These are phyloP conservation scores for Scedosporium boydii DNA, from an alignment of 2,329 filamentous ascomycete species.

Conservation along the genomic window DNA sequence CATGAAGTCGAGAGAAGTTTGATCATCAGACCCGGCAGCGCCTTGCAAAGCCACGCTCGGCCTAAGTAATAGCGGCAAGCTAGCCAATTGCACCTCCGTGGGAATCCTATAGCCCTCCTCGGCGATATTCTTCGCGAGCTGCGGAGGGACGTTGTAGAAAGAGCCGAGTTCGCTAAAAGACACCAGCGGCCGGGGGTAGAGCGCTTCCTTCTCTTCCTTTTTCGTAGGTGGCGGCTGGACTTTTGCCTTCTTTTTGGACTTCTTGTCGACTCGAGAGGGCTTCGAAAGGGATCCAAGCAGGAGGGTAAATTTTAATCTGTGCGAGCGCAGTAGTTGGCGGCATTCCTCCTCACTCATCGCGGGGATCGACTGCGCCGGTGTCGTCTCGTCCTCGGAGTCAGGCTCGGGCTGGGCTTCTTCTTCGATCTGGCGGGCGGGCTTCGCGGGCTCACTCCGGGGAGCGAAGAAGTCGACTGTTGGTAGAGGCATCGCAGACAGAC, in stretches of 20 bases:
- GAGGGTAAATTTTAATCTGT: constrained; percentile 77
- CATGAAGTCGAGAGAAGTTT: constrained; percentile 57
- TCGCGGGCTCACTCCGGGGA: constrained; percentile 25
- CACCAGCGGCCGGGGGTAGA: constrained; percentile 73
- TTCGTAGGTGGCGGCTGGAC: constrained; percentile 22
- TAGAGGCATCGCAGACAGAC: constrained; percentile 19
- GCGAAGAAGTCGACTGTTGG: constrained; percentile 53
- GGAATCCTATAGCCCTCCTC: constrained; percentile 80
- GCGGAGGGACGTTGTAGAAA: constrained; percentile 62
- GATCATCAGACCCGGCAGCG: constrained; percentile 15
- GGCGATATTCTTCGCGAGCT: constrained; percentile 67
- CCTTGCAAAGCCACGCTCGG: constrained; percentile 38
- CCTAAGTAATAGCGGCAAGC: constrained; percentile 66
- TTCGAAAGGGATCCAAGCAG: constrained; percentile 44
- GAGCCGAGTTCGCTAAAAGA: constrained; percentile 65
- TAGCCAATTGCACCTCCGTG: constrained; percentile 88
- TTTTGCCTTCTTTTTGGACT: constrained; percentile 33
- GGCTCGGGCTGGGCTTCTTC: background rate
- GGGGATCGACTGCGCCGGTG: constrained; percentile 15
- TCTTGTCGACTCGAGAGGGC: constrained; percentile 35
- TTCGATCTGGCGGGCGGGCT: constrained; percentile 10
- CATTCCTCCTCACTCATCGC: constrained; percentile 59
- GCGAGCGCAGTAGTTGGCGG: constrained; percentile 63
- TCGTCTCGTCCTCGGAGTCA: constrained; percentile 12
- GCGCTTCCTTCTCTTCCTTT: constrained; percentile 45